phyloP scores from a whole-genome alignment of 352 stramenopile species.

The Phytophthora pini region DNA sequence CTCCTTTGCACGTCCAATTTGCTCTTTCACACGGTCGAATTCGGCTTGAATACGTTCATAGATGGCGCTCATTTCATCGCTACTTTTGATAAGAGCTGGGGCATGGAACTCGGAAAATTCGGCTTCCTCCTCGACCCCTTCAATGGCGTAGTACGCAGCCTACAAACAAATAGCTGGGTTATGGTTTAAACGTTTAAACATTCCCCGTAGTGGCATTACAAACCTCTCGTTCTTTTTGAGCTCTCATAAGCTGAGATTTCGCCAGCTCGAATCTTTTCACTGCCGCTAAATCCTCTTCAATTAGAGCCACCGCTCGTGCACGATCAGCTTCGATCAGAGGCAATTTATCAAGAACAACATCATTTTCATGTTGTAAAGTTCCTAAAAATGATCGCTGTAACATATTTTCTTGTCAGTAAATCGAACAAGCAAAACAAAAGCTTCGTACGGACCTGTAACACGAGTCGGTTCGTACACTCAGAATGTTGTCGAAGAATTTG shows the following conservation, averaged over 20 bases:
- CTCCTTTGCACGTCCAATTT: conserved; percentile 20
- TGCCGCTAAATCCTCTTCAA: conserved; percentile 52
- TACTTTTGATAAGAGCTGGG: conserved; percentile 64
- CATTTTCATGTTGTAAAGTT: conserved; percentile 52
- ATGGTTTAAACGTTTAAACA: neutral
- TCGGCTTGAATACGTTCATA: conserved; percentile 46
- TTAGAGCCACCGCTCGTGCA: conserved; percentile 42
- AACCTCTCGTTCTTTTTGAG: conserved; percentile 57
- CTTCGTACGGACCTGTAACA: conserved; percentile 42
- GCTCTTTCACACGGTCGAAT: conserved; percentile 20
- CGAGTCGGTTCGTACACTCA: conserved; percentile 48
- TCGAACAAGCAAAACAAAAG: no score
- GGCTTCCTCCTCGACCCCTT: conserved; percentile 80
- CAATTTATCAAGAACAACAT: conserved; percentile 57
- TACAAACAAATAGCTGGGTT: conserved; percentile 14
- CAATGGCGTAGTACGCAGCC: conserved; percentile 53
- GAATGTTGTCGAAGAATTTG: conserved; percentile 56
- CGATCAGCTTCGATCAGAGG: conserved; percentile 67
- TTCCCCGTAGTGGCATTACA: neutral
- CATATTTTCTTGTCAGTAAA: neutral
- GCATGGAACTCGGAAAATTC: conserved; percentile 80
- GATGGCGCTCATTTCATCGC: conserved; percentile 59
- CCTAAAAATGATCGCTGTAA: conserved; percentile 60
- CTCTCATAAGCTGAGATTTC: conserved; percentile 32
- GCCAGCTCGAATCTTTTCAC: conserved; percentile 37